Evolutionary conservation across 495 filamentous ascomycete genomes (phyloP).

Genomic region (Hypoxylon lienhwacheense): DNA sequence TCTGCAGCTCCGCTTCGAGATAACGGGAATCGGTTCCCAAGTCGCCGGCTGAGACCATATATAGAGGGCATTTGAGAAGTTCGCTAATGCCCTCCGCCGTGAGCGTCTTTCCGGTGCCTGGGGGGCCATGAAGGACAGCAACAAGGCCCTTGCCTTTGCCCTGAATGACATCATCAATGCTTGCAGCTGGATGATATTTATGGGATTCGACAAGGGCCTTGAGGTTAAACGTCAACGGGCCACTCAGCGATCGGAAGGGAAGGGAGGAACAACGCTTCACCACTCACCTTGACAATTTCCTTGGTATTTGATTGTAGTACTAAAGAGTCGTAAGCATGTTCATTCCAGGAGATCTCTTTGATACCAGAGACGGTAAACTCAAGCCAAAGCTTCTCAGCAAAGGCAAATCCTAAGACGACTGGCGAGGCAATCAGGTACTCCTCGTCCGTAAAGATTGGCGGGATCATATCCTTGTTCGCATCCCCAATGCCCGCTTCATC

Average conservation of each 20-base stretch:
- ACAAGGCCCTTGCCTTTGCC: conserved; percentile 65
- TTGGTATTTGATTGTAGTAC: conserved; percentile 77
- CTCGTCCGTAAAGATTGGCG: conserved; percentile 72
- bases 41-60: conserved; percentile 59
- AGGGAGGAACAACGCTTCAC: background rate
- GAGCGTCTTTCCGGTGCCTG: conserved; percentile 62
- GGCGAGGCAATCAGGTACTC: conserved; percentile 90
- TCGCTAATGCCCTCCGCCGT: conserved; percentile 61
- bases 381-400: conserved; percentile 88
- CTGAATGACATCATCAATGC: conserved; percentile 81
- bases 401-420: conserved; percentile 89
- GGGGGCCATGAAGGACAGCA: conserved; percentile 59
- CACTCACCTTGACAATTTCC: conserved; percentile 64
- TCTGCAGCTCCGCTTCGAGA: conserved; percentile 54
- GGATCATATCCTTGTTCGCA: conserved; percentile 41
- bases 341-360: conserved; percentile 80
- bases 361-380: conserved; percentile 86
- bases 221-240: conserved; percentile 10
- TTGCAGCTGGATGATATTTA: conserved; percentile 75
- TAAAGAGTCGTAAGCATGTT: conserved; percentile 75
- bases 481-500: conserved; percentile 18
- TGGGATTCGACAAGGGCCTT: conserved; percentile 74
- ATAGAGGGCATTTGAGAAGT: conserved; percentile 53
- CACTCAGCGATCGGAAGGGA: background rate
- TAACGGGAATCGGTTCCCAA: conserved; percentile 52